Conservation (phyloP, 305 asterid species). For the Solanum hybrid region DNA sequence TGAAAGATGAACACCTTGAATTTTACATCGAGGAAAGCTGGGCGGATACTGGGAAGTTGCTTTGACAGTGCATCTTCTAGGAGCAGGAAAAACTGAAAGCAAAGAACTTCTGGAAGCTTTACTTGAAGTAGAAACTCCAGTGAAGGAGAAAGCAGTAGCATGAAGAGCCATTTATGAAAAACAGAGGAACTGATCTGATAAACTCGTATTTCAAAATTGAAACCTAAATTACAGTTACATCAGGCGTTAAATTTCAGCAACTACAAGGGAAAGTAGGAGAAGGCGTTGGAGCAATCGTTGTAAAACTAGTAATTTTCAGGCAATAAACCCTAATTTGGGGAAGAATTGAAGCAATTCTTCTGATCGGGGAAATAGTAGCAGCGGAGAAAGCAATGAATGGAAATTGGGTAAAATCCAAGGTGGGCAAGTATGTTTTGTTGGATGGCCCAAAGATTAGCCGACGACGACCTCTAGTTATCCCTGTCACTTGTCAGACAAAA, state of each 20-base stretch:
- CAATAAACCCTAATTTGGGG: not conserved
- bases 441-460: not conserved
- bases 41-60: slow-evolving; percentile 27
- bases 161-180: slow-evolving; percentile 37
- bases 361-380: not conserved
- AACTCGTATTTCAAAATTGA: not conserved
- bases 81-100: slow-evolving; percentile 17
- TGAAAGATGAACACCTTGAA: slow-evolving; percentile 33
- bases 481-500: not conserved
- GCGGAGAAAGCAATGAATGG: slow-evolving; percentile 11
- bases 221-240: not conserved
- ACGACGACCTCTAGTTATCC: not conserved
- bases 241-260: not conserved
- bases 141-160: slow-evolving; percentile 47
- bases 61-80: slow-evolving; percentile 31
- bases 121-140: slow-evolving; percentile 27
- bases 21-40: slow-evolving; percentile 29
- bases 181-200: not conserved
- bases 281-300: not conserved
- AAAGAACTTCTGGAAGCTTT: slow-evolving; percentile 26
- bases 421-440: not conserved
- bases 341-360: not conserved
- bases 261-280: not conserved
- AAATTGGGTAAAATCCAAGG: not conserved
- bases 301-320: not conserved